phyloP scores from a whole-genome alignment of 176 grass and related monocot genomes.

The Saccharum spontaneum region DNA sequence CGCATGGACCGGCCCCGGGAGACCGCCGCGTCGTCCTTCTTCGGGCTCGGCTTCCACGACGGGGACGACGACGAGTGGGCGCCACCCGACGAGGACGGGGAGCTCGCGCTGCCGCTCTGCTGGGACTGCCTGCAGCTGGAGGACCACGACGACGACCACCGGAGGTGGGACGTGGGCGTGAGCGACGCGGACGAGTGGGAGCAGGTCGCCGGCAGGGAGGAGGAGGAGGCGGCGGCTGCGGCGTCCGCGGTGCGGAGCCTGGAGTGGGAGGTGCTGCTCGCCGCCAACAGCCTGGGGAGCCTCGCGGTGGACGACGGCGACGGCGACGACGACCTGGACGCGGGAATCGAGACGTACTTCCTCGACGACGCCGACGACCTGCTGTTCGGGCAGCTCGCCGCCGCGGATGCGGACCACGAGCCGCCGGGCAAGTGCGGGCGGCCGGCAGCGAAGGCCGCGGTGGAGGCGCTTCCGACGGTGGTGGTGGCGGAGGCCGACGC shows the following conservation, averaged over 20 bases:
- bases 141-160: conserved; percentile 44
- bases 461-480: conserved; percentile 72
- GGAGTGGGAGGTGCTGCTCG: conserved; percentile 81
- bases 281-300: conserved; percentile 55
- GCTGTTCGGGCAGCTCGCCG: conserved; percentile 60
- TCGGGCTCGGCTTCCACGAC: conserved; percentile 47
- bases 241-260: conserved; percentile 38
- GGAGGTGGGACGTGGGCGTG: conserved; percentile 42
- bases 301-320: conserved; percentile 27
- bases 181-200: conserved; percentile 47
- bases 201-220: conserved; percentile 32
- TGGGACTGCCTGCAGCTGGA: conserved; percentile 68
- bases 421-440: conserved; percentile 51
- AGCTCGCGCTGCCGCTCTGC: conserved; percentile 47
- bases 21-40: conserved; percentile 32
- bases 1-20: conserved; percentile 24
- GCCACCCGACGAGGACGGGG: conserved; percentile 28
- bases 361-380: conserved; percentile 60
- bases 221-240: neutral
- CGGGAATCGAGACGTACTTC: conserved; percentile 52
- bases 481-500: conserved; percentile 40
- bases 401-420: conserved; percentile 41
- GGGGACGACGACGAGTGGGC: conserved; percentile 23
- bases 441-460: conserved; percentile 52
- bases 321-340: conserved; percentile 33